A percentile compares a stretch with the other conserved stretches of the same genome.
These are phyloP conservation scores for Catharanthus roseus DNA, from an alignment of 257 asterid species.

Conservation along the genomic window DNA sequence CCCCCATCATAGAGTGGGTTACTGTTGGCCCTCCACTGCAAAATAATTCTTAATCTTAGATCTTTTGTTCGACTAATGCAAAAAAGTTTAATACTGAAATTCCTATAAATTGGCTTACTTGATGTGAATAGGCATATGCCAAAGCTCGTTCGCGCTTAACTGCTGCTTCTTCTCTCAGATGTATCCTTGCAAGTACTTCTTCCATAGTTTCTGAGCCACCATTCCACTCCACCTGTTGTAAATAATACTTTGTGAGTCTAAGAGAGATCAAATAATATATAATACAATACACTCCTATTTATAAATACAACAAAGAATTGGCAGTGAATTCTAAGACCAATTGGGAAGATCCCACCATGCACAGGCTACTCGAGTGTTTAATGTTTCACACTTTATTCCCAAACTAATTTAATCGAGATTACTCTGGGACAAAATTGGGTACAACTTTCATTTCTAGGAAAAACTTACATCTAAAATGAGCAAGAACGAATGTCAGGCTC, in stretches of 20 bases:
- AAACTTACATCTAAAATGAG: not conserved
- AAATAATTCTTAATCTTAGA: constrained; percentile 11
- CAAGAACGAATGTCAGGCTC: not conserved
- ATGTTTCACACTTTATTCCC: not conserved
- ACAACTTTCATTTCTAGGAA: too few relatives aligned
- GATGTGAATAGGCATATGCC: constrained; percentile 96
- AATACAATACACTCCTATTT: not conserved
- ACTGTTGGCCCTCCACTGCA: constrained; percentile 85
- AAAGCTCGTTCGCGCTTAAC: constrained; percentile 80
- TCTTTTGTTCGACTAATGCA: not conserved
- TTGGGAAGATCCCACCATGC: not conserved
- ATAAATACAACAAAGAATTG: not conserved
- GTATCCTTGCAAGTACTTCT: constrained; percentile 72
- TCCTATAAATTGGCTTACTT: constrained; percentile 33
- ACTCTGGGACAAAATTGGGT: too few relatives aligned
- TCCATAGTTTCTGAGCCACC: constrained; percentile 68
- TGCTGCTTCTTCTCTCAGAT: constrained; percentile 91
- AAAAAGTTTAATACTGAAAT: not conserved
- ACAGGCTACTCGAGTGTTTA: not conserved
- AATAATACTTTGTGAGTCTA: constrained; percentile 5
- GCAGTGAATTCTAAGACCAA: not conserved
- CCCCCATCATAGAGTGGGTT: constrained; percentile 45
- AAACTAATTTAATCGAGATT: not conserved
- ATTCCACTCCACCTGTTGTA: constrained; percentile 83
- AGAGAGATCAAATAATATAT: not conserved